These are phyloP conservation scores for Pseudogymnoascus sp. DNA, from an alignment of 2,329 filamentous ascomycete species.

Conservation along the genomic window DNA sequence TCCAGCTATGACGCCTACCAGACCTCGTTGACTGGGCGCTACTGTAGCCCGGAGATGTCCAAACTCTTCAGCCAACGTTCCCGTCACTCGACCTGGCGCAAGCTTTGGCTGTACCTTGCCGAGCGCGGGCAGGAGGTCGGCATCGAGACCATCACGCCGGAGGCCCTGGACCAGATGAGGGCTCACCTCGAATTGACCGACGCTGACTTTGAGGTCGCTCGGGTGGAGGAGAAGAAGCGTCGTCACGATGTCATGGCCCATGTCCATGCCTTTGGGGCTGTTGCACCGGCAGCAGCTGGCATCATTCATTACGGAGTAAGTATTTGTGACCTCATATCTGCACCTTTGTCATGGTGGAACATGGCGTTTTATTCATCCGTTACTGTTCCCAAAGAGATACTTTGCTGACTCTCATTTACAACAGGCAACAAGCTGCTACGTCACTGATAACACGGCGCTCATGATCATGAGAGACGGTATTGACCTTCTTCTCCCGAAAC, in stretches of 20 bases:
- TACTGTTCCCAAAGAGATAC: neutral
- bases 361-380: slow-evolving; percentile 22
- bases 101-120: slow-evolving; percentile 79
- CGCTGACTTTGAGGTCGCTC: slow-evolving; percentile 67
- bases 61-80: slow-evolving; percentile 72
- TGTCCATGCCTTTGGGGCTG: slow-evolving; percentile 67
- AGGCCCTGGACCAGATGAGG: slow-evolving; percentile 72
- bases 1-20: slow-evolving; percentile 48
- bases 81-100: slow-evolving; percentile 71
- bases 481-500: slow-evolving; percentile 68
- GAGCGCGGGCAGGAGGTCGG: slow-evolving; percentile 77
- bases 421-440: slow-evolving; percentile 42
- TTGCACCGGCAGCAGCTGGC: slow-evolving; percentile 69
- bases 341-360: slow-evolving; percentile 28
- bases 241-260: slow-evolving; percentile 60
- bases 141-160: slow-evolving; percentile 58
- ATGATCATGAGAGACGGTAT: slow-evolving; percentile 71
- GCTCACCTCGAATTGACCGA: slow-evolving; percentile 70
- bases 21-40: slow-evolving; percentile 65
- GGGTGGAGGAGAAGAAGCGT: slow-evolving; percentile 68
- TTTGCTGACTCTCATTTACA: slow-evolving; percentile 14
- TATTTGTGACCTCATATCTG: slow-evolving; percentile 33
- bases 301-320: slow-evolving; percentile 67
- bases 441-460: slow-evolving; percentile 71
- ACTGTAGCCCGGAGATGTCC: slow-evolving; percentile 69